Conservation (phyloP, 2,329 filamentous ascomycete species). For the Cytospora piceae region DNA sequence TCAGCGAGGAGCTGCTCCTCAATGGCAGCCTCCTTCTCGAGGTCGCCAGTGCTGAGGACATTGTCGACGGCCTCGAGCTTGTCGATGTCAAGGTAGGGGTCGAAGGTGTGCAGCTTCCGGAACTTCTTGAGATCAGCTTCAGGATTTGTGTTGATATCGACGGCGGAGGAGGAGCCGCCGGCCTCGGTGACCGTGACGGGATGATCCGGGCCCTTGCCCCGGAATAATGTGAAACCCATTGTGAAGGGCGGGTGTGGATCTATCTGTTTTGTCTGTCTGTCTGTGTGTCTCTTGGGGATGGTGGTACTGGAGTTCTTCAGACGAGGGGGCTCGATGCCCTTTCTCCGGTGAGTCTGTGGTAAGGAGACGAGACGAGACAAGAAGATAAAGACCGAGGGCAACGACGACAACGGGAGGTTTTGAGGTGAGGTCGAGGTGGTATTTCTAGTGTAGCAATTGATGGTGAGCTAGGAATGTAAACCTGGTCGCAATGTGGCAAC, state of each 20-base stretch:
- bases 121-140: constrained; percentile 15
- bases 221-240: constrained; percentile 21
- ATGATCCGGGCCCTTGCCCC: constrained; percentile 9
- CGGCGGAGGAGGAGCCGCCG: not conserved
- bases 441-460: not conserved
- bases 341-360: not conserved
- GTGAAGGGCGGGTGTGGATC: not conserved
- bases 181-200: constrained; percentile 7
- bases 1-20: constrained; percentile 16
- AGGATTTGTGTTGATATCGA: not conserved
- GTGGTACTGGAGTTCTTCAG: not conserved
- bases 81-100: constrained; percentile 18
- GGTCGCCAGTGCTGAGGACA: constrained; percentile 6
- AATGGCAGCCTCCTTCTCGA: constrained; percentile 13
- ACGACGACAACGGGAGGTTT: not conserved
- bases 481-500: constrained; percentile 3
- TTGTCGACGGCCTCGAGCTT: constrained; percentile 19
- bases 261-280: not conserved
- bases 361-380: not conserved
- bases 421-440: not conserved
- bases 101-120: constrained; percentile 17
- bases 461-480: not conserved
- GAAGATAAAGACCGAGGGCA: not conserved
- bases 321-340: not conserved
- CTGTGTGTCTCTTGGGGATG: too few species aligned